These are phyloP conservation scores for Phytophthora pistaciae DNA, from an alignment of 352 stramenopile species.

Conservation along the genomic window DNA sequence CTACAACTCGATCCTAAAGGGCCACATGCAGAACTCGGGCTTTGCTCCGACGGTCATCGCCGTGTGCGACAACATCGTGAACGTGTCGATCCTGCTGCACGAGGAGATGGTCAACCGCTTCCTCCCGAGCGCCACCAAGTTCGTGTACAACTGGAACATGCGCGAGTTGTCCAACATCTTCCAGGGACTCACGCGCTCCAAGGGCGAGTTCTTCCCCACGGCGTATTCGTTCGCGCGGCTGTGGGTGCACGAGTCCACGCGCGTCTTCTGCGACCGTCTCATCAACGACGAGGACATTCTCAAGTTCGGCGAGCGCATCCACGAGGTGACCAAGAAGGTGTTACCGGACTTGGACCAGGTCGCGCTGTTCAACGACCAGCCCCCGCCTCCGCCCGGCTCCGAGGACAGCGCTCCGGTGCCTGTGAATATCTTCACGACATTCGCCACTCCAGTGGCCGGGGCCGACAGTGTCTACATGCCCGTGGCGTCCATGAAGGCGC, in stretches of 20 bases:
- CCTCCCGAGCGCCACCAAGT: slow-evolving; percentile 96
- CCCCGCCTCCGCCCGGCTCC: slow-evolving; percentile 30
- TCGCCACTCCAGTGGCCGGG: slow-evolving; percentile 82
- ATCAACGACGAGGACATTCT: slow-evolving; percentile 96
- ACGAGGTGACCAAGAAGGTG: slow-evolving; percentile 94
- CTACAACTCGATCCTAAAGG: slow-evolving; percentile 96
- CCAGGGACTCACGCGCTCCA: slow-evolving; percentile 94
- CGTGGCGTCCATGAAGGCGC: slow-evolving; percentile 81
- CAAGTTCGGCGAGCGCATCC: slow-evolving; percentile 93
- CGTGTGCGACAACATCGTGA: slow-evolving; percentile 89
- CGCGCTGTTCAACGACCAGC: slow-evolving; percentile 83
- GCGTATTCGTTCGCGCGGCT: slow-evolving; percentile 89
- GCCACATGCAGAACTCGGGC: slow-evolving; percentile 91
- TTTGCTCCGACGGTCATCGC: slow-evolving; percentile 73
- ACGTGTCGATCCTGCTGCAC: slow-evolving; percentile 92
- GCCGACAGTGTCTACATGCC: slow-evolving; percentile 78
- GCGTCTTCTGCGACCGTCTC: slow-evolving; percentile 97
- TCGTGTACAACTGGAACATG: slow-evolving; percentile 99
- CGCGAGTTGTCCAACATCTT: slow-evolving; percentile 97
- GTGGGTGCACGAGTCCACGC: slow-evolving; percentile 97
- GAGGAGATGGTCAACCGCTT: slow-evolving; percentile 95
- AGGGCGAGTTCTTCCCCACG: slow-evolving; percentile 93
- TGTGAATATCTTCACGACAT: slow-evolving; percentile 97
- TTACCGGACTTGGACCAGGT: slow-evolving; percentile 89
- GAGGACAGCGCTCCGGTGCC: slow-evolving; percentile 29